Percentiles rank a stretch among this genome's conserved stretches.
Conservation (phyloP, 2,329 filamentous ascomycete genomes). For the Paracoccidioides brasiliensis region DNA sequence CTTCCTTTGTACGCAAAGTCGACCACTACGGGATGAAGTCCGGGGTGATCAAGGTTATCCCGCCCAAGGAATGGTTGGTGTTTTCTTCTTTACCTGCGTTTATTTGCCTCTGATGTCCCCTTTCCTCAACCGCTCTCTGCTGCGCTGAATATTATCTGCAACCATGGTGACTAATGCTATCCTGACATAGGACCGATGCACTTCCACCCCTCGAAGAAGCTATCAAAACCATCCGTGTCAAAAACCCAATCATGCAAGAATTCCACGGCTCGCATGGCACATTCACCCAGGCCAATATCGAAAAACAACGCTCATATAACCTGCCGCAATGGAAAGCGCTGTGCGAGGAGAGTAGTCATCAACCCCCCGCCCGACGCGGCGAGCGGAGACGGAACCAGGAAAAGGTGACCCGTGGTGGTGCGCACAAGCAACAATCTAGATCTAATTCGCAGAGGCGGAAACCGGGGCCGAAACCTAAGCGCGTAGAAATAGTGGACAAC, state of each 20-base stretch:
- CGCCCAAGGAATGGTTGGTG: slow-evolving; percentile 79
- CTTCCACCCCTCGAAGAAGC: slow-evolving; percentile 69
- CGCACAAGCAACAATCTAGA: slow-evolving; percentile 23
- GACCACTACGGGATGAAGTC: slow-evolving; percentile 95
- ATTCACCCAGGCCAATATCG: slow-evolving; percentile 92
- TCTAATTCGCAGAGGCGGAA: slow-evolving; percentile 36
- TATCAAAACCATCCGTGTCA: slow-evolving; percentile 82
- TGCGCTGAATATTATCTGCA: not conserved
- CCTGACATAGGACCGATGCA: slow-evolving; percentile 44
- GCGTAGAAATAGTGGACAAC: slow-evolving; percentile 18
- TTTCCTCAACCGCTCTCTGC: not conserved
- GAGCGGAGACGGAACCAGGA: slow-evolving; percentile 39
- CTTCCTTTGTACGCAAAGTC: slow-evolving; percentile 78
- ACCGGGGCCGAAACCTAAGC: slow-evolving; percentile 25
- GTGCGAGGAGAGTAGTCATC: slow-evolving; percentile 89
- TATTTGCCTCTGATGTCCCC: not conserved
- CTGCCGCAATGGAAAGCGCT: slow-evolving; percentile 89
- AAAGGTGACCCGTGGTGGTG: slow-evolving; percentile 28
- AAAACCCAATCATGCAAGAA: slow-evolving; percentile 95
- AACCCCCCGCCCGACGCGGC: slow-evolving; percentile 81
- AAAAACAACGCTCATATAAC: slow-evolving; percentile 93
- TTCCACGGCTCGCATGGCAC: slow-evolving; percentile 93
- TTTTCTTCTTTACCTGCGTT: not conserved
- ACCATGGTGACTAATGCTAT: not conserved
- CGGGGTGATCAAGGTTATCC: slow-evolving; percentile 91